These are phyloP conservation scores for Xylaria scruposa DNA, from an alignment of 495 filamentous ascomycete genomes.

Conservation along the genomic window DNA sequence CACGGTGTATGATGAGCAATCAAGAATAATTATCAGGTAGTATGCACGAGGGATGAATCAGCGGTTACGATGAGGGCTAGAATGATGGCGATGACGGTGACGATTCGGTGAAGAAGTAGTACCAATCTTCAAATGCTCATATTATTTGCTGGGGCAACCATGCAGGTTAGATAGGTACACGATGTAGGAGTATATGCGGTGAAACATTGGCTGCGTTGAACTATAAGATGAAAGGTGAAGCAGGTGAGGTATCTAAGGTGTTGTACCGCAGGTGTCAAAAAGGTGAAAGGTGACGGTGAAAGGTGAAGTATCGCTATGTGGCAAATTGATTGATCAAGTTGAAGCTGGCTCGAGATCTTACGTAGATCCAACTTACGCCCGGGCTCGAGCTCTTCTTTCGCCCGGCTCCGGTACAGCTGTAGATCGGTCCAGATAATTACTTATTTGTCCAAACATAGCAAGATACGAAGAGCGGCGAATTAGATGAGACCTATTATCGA, in stretches of 20 bases:
- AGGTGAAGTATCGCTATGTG: conserved; percentile 4
- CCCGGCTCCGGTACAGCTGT: conserved; percentile 14
- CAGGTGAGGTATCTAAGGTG: conserved; percentile 5
- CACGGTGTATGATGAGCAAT: not conserved
- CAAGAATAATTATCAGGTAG: not conserved
- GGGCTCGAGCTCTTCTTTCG: conserved; percentile 5
- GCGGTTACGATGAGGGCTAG: not conserved
- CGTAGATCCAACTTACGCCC: not conserved
- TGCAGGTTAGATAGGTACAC: not conserved
- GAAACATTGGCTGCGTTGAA: not conserved
- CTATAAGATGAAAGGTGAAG: not conserved
- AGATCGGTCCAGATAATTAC: not conserved
- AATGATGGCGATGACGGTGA: not conserved
- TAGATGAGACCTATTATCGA: conserved; percentile 16
- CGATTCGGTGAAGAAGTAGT: not conserved
- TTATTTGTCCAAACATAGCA: not conserved
- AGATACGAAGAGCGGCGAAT: conserved; percentile 10
- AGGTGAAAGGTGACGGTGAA: not conserved
- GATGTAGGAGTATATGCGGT: not conserved
- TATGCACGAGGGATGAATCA: not conserved
- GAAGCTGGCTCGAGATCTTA: not conserved
- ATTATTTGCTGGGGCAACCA: not conserved
- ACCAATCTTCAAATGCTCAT: not conserved
- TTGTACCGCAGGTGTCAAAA: not conserved
- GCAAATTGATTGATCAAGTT: conserved; percentile 19